Base-by-base conservation (phyloP, 768 basidiomycete species). In the Lactarius trivialis region DNA sequence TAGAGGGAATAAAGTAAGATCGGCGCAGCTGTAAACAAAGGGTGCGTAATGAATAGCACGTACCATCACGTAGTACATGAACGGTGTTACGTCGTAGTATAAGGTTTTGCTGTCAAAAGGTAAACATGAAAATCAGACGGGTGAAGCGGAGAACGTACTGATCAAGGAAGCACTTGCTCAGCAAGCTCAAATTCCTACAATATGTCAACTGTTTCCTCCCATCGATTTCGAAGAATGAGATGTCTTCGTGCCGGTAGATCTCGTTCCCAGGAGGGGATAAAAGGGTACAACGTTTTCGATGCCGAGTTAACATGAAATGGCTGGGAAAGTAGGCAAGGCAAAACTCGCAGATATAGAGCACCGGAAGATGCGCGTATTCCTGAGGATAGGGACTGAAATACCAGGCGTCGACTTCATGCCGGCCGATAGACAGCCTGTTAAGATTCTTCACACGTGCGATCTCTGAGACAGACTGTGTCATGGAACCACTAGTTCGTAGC, bases 31-130 rank as follows among this genome's bases (percentile, higher is more conserved):
- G 15, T 14, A 9, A 19, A 43, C n/a, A 49, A 19, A 21, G 8
- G 56, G 45, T 36, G 24, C 45, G 45, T 12, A 48, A 19, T 8
- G 19, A 17, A 24, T 45, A 48, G 7, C 56, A 58, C 82, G 68
- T 68, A 91, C 93, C 95, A 99, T 95, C 74, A 95, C 90, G 81
- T 99, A 99, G 81, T 94, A 99, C 83, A 99, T 84, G 79, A 99
- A 99, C 2, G 97, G 97, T 62, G 98, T 98, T 69, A 98, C 96
- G 77, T 99, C 97, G 77, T 98, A 99, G 77, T 99, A 98, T 66
- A 99, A 79, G 17, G 96, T 98, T 79, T 99, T 99, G 78, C 91
- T 93, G 70, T 54, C 65, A 58, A 21, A 45, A 63, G 45, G 41
- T 17, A 7, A 26, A 9, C 15, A 43, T 39, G 51, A 58, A 32